Evolutionary conservation across 2,329 filamentous ascomycete genomes (phyloP).

Genomic region (Xylaria sp.): DNA sequence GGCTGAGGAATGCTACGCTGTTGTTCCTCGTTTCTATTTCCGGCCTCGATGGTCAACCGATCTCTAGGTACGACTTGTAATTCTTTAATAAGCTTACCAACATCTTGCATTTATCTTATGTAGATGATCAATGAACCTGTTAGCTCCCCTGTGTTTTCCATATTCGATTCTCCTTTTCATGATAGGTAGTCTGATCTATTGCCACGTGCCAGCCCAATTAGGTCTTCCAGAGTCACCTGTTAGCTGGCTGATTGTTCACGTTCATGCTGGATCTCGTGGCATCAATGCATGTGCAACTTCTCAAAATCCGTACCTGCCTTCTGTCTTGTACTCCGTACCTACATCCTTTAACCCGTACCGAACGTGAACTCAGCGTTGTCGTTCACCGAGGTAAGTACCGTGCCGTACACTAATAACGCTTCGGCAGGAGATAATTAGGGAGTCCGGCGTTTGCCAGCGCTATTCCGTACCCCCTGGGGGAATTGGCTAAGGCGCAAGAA

Average conservation of each 20-base stretch:
- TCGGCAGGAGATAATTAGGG: not conserved
- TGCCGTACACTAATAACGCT: not conserved
- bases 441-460: not conserved
- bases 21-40: slow-evolving; percentile 1
- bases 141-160: too few relatives aligned
- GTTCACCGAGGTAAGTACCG: not conserved
- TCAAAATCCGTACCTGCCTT: not conserved
- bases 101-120: too few relatives aligned
- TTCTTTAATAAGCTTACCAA: too few relatives aligned
- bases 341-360: too few relatives aligned
- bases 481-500: not conserved
- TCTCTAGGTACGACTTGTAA: not conserved
- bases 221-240: not conserved
- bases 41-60: not conserved
- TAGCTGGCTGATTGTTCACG: not conserved
- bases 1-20: slow-evolving; percentile 7
- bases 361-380: too few relatives aligned
- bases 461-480: not conserved
- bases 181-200: too few relatives aligned
- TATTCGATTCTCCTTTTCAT: too few relatives aligned
- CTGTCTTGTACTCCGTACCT: too few relatives aligned
- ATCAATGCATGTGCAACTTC: not conserved
- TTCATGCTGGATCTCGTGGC: slow-evolving; percentile 8
- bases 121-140: too few relatives aligned
- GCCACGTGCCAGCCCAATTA: too few relatives aligned